These are phyloP conservation scores for Cnidoscolus chayamansa DNA, from an alignment of 441 rosid species.

Conservation along the genomic window DNA sequence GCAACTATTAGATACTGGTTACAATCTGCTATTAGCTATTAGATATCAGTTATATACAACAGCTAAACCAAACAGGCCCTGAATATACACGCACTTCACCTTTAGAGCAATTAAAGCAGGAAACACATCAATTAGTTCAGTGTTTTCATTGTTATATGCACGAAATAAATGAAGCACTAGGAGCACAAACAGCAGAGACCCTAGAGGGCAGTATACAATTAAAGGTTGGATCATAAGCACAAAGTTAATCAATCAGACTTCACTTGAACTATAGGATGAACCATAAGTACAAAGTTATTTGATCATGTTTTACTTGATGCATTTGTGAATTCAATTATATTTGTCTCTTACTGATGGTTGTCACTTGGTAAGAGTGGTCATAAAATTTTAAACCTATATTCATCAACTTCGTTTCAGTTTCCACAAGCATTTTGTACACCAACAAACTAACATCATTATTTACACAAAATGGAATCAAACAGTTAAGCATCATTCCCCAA, in stretches of 20 bases:
- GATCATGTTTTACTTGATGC: too few relatives aligned
- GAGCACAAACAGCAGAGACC: background rate
- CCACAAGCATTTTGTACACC: constrained; percentile 2
- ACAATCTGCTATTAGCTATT: too few relatives aligned
- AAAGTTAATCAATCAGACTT: background rate
- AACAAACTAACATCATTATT: background rate
- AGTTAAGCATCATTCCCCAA: background rate
- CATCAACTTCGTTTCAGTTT: background rate
- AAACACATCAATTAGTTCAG: background rate
- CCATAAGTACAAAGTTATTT: background rate
- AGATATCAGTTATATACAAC: too few relatives aligned
- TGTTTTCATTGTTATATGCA: background rate
- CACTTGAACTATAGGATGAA: background rate
- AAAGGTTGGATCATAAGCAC: background rate
- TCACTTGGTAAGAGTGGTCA: background rate
- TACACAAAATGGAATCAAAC: background rate
- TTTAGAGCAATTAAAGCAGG: background rate
- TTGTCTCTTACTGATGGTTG: background rate
- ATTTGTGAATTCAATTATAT: background rate
- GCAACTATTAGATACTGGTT: too few relatives aligned
- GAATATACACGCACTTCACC: background rate
- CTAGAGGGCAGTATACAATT: background rate
- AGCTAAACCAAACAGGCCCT: too few relatives aligned
- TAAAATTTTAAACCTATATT: background rate
- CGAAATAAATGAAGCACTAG: background rate